Percentiles rank a stretch among this genome's conserved stretches.
These are phyloP conservation scores for Ganoderma meredithae DNA, from an alignment of 1,284 basidiomycete genomes.

Conservation along the genomic window DNA sequence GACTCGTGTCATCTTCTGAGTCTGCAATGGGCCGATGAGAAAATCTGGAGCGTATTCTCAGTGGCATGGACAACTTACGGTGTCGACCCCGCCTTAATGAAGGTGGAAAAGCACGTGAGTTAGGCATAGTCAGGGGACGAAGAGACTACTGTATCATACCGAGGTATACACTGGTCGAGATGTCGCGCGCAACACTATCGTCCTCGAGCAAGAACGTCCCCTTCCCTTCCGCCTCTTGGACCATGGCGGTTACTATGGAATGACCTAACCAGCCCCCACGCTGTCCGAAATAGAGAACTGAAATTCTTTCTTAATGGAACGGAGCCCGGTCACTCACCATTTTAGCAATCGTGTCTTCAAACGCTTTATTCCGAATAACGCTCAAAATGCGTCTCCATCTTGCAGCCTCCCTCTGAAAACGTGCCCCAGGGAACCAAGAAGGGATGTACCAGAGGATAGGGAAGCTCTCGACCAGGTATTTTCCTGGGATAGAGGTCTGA, in stretches of 20 bases:
- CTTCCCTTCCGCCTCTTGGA: background rate
- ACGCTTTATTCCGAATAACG: background rate
- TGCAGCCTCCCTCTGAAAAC: conserved; percentile 16
- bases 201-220: background rate
- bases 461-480: conserved; percentile 25
- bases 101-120: background rate
- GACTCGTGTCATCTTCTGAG: conserved; percentile 1
- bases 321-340: background rate
- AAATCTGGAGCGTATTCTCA: background rate
- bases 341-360: background rate
- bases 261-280: background rate
- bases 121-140: background rate
- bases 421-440: conserved; percentile 24
- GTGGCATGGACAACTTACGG: background rate
- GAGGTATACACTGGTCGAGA: conserved; percentile 9
- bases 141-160: conserved; percentile 5
- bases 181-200: conserved; percentile 7
- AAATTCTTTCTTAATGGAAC: background rate
- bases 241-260: background rate
- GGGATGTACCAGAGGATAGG: conserved; percentile 20
- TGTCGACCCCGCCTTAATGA: conserved; percentile 9
- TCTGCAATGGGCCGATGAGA: conserved; percentile 1
- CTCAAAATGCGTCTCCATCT: conserved; percentile 6
- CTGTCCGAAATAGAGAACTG: background rate
- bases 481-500: conserved; percentile 19